phyloP scores from a whole-genome alignment of 2,329 filamentous ascomycete genomes.

The Cytospora schulzeri region DNA sequence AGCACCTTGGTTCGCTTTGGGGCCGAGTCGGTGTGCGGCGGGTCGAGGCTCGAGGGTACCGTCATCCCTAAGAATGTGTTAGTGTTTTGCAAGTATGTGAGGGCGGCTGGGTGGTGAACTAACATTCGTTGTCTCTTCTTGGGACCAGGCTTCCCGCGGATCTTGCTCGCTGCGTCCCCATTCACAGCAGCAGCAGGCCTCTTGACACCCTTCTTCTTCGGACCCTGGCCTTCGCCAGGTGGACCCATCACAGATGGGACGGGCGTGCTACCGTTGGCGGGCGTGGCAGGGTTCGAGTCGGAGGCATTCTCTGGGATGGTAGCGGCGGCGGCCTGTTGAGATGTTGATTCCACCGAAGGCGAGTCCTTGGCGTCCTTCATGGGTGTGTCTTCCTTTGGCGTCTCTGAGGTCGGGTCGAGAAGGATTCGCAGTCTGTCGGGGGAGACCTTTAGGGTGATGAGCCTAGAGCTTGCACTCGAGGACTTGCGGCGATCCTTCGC shows the following conservation, averaged over 20 bases:
- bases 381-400: constrained; percentile 44
- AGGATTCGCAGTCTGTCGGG: constrained; percentile 54
- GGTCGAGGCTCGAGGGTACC: constrained; percentile 61
- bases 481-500: constrained; percentile 50
- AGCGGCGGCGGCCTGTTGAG: constrained; percentile 42
- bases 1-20: constrained; percentile 93
- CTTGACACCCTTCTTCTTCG: constrained; percentile 77
- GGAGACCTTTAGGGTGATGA: constrained; percentile 57
- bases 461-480: constrained; percentile 30
- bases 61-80: constrained; percentile 54
- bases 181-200: constrained; percentile 67
- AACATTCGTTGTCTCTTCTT: constrained; percentile 97
- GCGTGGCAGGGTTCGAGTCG: constrained; percentile 63
- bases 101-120: constrained; percentile 44
- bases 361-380: constrained; percentile 46
- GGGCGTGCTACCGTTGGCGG: constrained; percentile 58
- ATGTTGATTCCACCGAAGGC: constrained; percentile 45
- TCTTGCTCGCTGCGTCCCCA: constrained; percentile 68
- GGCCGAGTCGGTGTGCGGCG: constrained; percentile 80
- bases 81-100: background rate
- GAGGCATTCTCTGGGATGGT: constrained; percentile 59
- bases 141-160: constrained; percentile 84
- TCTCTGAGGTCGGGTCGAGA: constrained; percentile 47
- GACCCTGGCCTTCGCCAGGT: constrained; percentile 51
- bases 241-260: constrained; percentile 61